These are phyloP conservation scores for Cupressus sempervirens DNA, from an alignment of 75 land plant species.

Conservation along the genomic window DNA sequence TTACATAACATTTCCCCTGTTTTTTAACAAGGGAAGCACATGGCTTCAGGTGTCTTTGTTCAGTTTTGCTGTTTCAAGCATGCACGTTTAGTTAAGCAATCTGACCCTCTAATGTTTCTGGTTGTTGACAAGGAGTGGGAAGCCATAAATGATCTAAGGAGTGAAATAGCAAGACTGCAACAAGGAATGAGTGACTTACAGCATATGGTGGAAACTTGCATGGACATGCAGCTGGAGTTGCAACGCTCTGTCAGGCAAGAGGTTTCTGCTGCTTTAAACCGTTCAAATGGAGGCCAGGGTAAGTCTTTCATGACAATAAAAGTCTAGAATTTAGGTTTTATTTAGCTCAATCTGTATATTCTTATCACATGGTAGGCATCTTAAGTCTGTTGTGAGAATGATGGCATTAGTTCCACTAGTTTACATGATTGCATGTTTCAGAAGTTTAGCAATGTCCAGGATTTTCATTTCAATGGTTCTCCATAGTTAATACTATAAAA, in stretches of 20 bases:
- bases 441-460: neutral
- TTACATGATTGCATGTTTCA: neutral
- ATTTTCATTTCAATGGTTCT: neutral
- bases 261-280: slow-evolving; percentile 89
- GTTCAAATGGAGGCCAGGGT: slow-evolving; percentile 64
- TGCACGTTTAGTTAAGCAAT: neutral
- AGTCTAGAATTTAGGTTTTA: neutral
- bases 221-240: slow-evolving; percentile 95
- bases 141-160: slow-evolving; percentile 61
- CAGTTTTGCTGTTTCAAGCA: slow-evolving; percentile 1
- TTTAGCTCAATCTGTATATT: neutral
- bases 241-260: slow-evolving; percentile 91
- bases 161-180: slow-evolving; percentile 73
- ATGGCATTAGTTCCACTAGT: neutral
- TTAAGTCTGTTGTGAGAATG: neutral
- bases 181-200: slow-evolving; percentile 91
- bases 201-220: slow-evolving; percentile 86
- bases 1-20: neutral
- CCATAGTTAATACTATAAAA: neutral
- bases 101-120: neutral
- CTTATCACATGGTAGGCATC: neutral
- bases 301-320: neutral
- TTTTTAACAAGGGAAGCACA: neutral
- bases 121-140: slow-evolving; percentile 65
- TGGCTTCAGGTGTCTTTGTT: neutral